Base-by-base conservation (phyloP, 192 early-diverging fungal species). In the Coemansia sp. region DNA sequence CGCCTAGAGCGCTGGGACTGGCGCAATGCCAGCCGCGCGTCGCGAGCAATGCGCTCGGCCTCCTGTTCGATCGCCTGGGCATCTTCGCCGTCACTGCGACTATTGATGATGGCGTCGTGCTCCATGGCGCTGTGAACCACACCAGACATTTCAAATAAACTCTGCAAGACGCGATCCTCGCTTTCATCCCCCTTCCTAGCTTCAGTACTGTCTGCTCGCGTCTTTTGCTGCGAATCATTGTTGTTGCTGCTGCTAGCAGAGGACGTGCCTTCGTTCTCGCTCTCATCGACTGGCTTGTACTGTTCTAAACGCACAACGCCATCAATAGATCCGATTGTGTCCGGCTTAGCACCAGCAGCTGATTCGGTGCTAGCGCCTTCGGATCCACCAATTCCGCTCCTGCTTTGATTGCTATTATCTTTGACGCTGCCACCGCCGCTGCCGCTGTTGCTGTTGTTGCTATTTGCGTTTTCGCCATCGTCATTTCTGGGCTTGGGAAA, bases 101-200 rank as follows among this genome's bases (percentile, higher is more conserved):
- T 35, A 22, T 87, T 82, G 64, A 96, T 78, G 44, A 99, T 93
- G 11, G 82, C 83, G 50, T 99, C 96, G 57, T 99, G 96, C 34
- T 92, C 76, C 17, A 99, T 61, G 0, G 91, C 94, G 38, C 89
- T 89, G 46, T 94, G 91, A 7, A 97, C 33, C 4, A 48, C 83
- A 0, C 91, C 91, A 3, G 86, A 82, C 58, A 82, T 86, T 57
- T 87, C 77, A 58, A 93, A 94, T n/a, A 98, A 55, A 25, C 79
- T 83, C 15, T 80, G 56, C 10, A 96, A 71, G 11, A 94, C 85
- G n/a, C 85, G 78, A n/a, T 69, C 57, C 28, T 90, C 87, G 23
- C 81, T 81, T n/a, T n/a, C n/a, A n/a, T n/a, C n/a, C n/a, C n/a
- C n/a, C n/a, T n/a, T n/a, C n/a, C n/a, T n/a, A n/a, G n/a, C n/a